These are phyloP conservation scores for Peniophora sp. DNA, from an alignment of 1,284 basidiomycete species.

Conservation along the genomic window DNA sequence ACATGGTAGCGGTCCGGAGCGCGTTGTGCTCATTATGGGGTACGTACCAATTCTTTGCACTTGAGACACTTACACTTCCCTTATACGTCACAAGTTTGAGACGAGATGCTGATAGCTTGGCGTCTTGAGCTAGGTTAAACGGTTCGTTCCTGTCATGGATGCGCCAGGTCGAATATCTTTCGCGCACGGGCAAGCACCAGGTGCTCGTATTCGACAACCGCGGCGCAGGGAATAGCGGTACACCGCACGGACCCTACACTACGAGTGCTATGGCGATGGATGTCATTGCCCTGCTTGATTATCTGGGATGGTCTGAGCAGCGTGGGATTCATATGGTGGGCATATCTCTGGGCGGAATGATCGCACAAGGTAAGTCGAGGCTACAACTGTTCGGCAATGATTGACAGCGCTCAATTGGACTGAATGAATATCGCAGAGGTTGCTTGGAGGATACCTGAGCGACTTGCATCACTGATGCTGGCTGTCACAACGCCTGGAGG, in stretches of 20 bases:
- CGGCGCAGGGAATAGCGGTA: constrained; percentile 74
- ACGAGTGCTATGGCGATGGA: constrained; percentile 80
- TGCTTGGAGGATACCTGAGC: constrained; percentile 55
- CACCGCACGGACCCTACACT: constrained; percentile 64
- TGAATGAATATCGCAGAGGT: constrained; percentile 37
- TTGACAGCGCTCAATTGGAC: background rate
- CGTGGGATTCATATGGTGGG: constrained; percentile 70
- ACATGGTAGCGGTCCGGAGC: constrained; percentile 59
- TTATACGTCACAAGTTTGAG: background rate
- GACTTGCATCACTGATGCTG: constrained; percentile 61
- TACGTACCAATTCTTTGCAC: constrained; percentile 13
- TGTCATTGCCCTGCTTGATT: constrained; percentile 58
- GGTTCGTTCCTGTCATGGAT: constrained; percentile 57
- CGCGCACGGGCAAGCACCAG: constrained; percentile 36
- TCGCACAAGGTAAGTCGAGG: constrained; percentile 52
- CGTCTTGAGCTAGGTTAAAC: constrained; percentile 35
- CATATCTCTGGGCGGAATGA: constrained; percentile 82
- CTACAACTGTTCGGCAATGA: background rate
- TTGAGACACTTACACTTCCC: no score
- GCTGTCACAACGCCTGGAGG: constrained; percentile 68
- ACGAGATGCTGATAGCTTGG: background rate
- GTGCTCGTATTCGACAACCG: constrained; percentile 83
- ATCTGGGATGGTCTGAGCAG: constrained; percentile 63
- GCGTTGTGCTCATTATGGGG: constrained; percentile 71
- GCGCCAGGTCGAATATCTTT: constrained; percentile 53